Base-by-base conservation (phyloP, 345 rosid species). In the Brassica juncea region DNA sequence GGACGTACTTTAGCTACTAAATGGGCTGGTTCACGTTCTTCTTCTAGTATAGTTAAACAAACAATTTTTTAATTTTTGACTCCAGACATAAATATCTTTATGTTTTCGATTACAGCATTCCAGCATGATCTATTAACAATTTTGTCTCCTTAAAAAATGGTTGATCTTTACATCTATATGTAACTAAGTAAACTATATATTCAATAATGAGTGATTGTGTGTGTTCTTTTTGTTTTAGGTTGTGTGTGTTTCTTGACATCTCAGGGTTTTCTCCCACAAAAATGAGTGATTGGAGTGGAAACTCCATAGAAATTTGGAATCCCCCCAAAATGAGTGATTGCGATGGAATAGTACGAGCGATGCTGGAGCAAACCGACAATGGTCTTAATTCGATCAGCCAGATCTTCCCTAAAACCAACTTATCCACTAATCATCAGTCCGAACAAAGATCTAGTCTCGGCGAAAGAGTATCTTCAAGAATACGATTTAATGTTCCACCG, bases 361-460 rank as follows among this genome's bases (percentile, higher is more conserved):
- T 75, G 63, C 3, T 55, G 42, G 34, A 70, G 8, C 72, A 70
- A 54, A 10, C 39, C 5, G 62, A 80, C 6, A 21, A 80, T 61
- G 60, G 12, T 74, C 5, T n/a, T 31, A 37, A 80, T 54, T 35
- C 37, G 2, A 63, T 54, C 37, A 19, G 9, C n/a, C 75, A 80
- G 10, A 61, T 74, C 35, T 74, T 37, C 49, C 73, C 60, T 80
- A 21, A 49, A 10, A 4, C 30, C 19, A 49, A 49, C 55, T 49
- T 14, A 49, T 49, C 55, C 4, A 49, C 55, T 14, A 5, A 49
- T 14, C 6, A 59, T 16, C 67, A 15, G 19, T 11, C 63, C 30
- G 64, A 42, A 57, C 19, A 64, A 57, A 81, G 64, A 71, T 19
- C 57, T 8, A 8, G 83, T 64, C 72, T 63, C 3, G 14, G 72